A percentile compares a stretch with the other conserved stretches of the same genome.
Conservation (phyloP, 1,284 basidiomycete genomes). For the Pyrrhoderma noxium region DNA sequence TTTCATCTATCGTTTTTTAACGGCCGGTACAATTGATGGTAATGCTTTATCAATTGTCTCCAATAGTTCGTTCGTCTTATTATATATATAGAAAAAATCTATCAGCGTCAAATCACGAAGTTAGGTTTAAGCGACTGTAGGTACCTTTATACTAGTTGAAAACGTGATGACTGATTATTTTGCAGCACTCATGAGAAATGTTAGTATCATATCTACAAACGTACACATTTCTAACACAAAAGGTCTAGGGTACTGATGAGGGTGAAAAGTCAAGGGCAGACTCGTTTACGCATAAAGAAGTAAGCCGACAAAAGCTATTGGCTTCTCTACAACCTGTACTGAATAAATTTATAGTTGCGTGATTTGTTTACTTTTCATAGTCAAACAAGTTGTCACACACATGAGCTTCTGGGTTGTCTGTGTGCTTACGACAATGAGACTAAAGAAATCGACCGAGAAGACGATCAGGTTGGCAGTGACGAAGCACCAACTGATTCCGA, state of each 20-base stretch:
- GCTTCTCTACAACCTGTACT: constrained; percentile 6
- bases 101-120: constrained; percentile 94
- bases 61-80: not conserved
- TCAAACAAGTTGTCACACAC: constrained; percentile 83
- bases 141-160: constrained; percentile 25
- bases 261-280: constrained; percentile 57
- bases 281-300: constrained; percentile 86
- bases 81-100: constrained; percentile 63
- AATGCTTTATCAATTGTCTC: constrained; percentile 15
- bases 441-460: constrained; percentile 15
- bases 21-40: constrained; percentile 75
- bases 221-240: constrained; percentile 3
- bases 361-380: constrained; percentile 88
- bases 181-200: constrained; percentile 60
- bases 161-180: constrained; percentile 3
- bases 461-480: constrained; percentile 30
- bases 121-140: constrained; percentile 81
- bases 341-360: constrained; percentile 50
- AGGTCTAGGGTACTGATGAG: constrained; percentile 33
- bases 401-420: constrained; percentile 75
- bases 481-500: constrained; percentile 19
- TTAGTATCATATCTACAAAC: constrained; percentile 25
- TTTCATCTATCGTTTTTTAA: constrained; percentile 90
- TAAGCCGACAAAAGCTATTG: constrained; percentile 29
- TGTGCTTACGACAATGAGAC: constrained; percentile 38